Evolutionary conservation across 805 yeast species (phyloP).

Genomic region (Suhomyces sp.): DNA sequence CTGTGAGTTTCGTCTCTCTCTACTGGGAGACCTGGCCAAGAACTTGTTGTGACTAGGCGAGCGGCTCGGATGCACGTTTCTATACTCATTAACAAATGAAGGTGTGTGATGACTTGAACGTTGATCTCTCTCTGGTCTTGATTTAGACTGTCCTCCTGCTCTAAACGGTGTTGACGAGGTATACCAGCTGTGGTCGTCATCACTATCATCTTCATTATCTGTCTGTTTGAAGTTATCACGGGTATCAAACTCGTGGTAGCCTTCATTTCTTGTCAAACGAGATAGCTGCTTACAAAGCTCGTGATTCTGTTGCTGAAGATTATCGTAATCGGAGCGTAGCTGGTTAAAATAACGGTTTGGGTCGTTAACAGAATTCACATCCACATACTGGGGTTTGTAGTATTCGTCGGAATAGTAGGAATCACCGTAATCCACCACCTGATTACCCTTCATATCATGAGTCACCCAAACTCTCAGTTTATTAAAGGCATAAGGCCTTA

Average conservation of each 20-base stretch:
- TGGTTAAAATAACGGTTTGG: conserved; percentile 10
- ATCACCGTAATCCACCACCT: conserved; percentile 15
- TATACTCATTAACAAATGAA: neutral
- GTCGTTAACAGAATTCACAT: conserved; percentile 7
- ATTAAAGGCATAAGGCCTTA: conserved; percentile 25
- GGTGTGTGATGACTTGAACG: neutral
- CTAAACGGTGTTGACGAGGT: conserved; percentile 9
- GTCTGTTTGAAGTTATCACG: conserved; percentile 1
- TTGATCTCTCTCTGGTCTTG: neutral
- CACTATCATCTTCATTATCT: conserved; percentile 4
- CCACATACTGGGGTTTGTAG: conserved; percentile 2
- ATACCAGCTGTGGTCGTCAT: conserved; percentile 7
- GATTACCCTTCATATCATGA: conserved; percentile 46
- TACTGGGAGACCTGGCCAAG: neutral
- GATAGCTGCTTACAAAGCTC: conserved; percentile 9
- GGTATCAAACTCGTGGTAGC: conserved; percentile 1
- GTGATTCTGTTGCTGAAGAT: conserved; percentile 7
- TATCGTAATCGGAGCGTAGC: conserved; percentile 10
- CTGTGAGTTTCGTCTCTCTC: neutral
- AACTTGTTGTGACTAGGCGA: conserved; percentile 4
- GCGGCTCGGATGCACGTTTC: neutral
- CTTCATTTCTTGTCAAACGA: conserved; percentile 1
- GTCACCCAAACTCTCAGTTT: conserved; percentile 46
- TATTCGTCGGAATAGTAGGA: conserved; percentile 5
- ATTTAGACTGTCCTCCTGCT: neutral